phyloP scores from a whole-genome alignment of 2,329 filamentous ascomycete species.

The Sarocladiaceae sp. region DNA sequence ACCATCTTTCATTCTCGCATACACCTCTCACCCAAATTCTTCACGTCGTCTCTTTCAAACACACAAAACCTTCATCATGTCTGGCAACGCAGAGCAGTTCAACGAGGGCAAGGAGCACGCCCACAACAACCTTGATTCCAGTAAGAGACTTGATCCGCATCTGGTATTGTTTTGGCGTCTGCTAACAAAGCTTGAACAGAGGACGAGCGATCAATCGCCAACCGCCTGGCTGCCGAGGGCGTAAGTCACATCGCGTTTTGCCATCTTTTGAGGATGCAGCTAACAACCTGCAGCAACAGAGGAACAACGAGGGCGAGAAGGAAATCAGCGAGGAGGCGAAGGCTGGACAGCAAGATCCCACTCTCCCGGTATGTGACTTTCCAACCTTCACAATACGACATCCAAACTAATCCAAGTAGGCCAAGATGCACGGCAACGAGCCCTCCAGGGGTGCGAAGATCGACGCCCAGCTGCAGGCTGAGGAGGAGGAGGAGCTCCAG shows the following conservation, averaged over 20 bases:
- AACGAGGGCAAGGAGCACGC: conserved; percentile 69
- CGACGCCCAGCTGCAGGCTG: conserved; percentile 62
- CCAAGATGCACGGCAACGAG: conserved; percentile 66
- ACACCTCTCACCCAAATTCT: no score
- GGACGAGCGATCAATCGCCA: conserved; percentile 68
- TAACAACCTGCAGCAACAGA: not conserved
- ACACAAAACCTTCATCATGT: conserved; percentile 22
- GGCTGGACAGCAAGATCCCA: conserved; percentile 55
- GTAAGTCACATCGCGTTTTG: conserved; percentile 29
- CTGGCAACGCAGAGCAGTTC: conserved; percentile 55
- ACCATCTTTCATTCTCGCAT: not conserved
- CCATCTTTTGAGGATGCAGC: conserved; percentile 30
- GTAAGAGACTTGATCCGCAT: conserved; percentile 36
- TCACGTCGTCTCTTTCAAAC: not conserved
- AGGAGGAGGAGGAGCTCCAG: conserved; percentile 62
- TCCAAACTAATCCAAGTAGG: conserved; percentile 33
- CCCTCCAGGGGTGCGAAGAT: conserved; percentile 69
- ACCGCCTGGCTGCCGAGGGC: conserved; percentile 63
- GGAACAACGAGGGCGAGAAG: conserved; percentile 19
- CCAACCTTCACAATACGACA: not conserved
- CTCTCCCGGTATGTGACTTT: conserved; percentile 43
- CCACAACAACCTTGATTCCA: conserved; percentile 67
- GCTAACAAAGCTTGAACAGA: conserved; percentile 43
- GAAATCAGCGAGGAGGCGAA: conserved; percentile 37
- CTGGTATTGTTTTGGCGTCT: no score